Base-by-base conservation (phyloP, 495 filamentous ascomycete species). In the Aspergillus ostianus region DNA sequence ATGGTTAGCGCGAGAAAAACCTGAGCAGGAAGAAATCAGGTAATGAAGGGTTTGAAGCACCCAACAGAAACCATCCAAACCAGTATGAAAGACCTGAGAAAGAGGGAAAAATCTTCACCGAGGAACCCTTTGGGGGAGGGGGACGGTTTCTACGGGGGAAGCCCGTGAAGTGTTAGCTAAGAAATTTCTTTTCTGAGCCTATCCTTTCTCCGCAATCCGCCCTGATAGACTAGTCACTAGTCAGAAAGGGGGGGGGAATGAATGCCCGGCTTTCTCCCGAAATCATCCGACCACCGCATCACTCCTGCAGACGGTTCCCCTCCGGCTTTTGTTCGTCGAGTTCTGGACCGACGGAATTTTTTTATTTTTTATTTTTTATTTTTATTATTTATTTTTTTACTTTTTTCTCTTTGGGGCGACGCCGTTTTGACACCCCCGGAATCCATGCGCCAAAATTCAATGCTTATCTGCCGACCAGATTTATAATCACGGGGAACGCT, bases 191-290 rank as follows among this genome's bases (percentile, higher is more conserved):
- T 13, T 47, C 44, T 47, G 44, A 13, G 23, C 21, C 49, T 51
- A 5, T 17, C 2, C 15, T 29, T 58, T 62, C 66, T 68, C 66
- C 66, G 62, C 65, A 63, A 56, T 62, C 41, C 47, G 44, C 36
- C 45, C 44, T 55, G 45, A 50, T 44, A 27, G 3, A 8, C 41
- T 53, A 17, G 17, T 32, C 26, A n/a, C 44, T 56, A 26, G 23
- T 46, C 53, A 52, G 30, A 50, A 47, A 30, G 29, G 8, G 30
- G 10, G 46, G 55, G 52, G 54, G 49, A 48, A 61, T 45, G 30
- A 58, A 58, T 23, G 27, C 12, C 64, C 62, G 65, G 59, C 49
- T 57, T 63, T 61, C 44, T 57, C 51, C 66, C 66, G 66, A 56
- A 55, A 63, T 62, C 58, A 51, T 61, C 66, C 66, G 66, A 65